Evolutionary conservation across 2,329 filamentous ascomycete species (phyloP), one percentile per base, ranked within the genome.

Genomic region (Aquanectria penicillioides): DNA sequence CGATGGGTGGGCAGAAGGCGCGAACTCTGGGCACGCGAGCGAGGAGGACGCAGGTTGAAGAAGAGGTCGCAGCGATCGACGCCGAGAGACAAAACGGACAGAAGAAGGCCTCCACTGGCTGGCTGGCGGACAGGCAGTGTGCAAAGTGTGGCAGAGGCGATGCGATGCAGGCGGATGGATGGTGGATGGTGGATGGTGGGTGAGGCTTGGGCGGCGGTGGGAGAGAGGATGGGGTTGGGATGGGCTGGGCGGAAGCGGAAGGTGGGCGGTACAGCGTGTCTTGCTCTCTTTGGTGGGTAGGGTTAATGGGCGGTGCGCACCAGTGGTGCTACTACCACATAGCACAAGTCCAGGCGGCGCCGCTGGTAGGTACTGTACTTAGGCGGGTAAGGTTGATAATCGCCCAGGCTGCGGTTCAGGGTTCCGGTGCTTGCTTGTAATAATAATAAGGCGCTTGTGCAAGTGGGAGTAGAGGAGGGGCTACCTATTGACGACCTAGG

Each of bases 391-490:
- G 41, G 41, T 46, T 46, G 41, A 46, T 33, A 31, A 20, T 49
- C 22, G 13, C 29, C 28, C 28, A 29, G 28, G 37, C 46, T 28
- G 15, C 33, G 10, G 29, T 34, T 34, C 56, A 54, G 49, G 33
- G 48, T 64, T 49, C 18, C 34, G 40, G n/a, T n/a, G n/a, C n/a
- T n/a, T n/a, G n/a, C n/a, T n/a, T n/a, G n/a, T n/a, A n/a, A n/a
- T n/a, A n/a, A n/a, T n/a, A n/a, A n/a, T n/a, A n/a, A 41, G 46
- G 46, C 66, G 66, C 66, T 67, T 69, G 66, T 67, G 46, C 38
- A 53, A 7, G 22, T 36, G 22, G 38, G 13, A 44, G 38, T 36
- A 34, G 33, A 37, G 25, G 31, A 46, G 41, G 41, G 41, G 41
- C 41, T 46, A 46, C 13, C 41, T 33, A 46, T 46, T 18, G 26